phyloP scores from a whole-genome alignment of 2,329 filamentous ascomycete genomes.

The Fusarium sp. region DNA sequence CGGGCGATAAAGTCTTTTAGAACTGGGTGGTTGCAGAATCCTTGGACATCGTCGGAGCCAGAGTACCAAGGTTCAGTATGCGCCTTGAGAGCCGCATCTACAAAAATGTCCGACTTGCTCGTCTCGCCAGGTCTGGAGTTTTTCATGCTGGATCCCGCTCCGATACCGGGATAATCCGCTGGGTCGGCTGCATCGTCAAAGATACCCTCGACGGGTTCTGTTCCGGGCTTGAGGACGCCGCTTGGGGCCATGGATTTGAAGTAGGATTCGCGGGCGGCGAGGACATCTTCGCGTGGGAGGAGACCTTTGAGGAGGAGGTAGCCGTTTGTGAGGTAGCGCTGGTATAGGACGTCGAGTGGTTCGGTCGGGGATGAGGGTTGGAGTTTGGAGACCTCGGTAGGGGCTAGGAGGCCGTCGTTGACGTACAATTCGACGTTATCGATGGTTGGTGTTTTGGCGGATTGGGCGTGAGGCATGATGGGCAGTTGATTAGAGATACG shows the following conservation, averaged over 20 bases:
- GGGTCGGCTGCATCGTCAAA: slow-evolving; percentile 53
- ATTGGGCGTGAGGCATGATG: slow-evolving; percentile 7
- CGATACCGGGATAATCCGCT: slow-evolving; percentile 56
- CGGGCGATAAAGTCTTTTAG: slow-evolving; percentile 64
- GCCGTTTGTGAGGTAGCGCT: slow-evolving; percentile 54
- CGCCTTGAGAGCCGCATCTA: slow-evolving; percentile 64
- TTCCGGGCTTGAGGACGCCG: slow-evolving; percentile 69
- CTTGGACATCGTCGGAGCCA: slow-evolving; percentile 8
- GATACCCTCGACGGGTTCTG: slow-evolving; percentile 66
- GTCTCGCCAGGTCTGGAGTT: slow-evolving; percentile 57
- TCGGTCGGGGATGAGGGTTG: not conserved
- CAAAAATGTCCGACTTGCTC: slow-evolving; percentile 45
- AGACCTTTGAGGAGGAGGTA: slow-evolving; percentile 70
- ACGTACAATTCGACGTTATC: slow-evolving; percentile 1
- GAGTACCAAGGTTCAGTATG: slow-evolving; percentile 67
- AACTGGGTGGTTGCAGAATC: slow-evolving; percentile 67
- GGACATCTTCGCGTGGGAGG: slow-evolving; percentile 66
- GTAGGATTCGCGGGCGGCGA: slow-evolving; percentile 66
- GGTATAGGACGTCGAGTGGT: not conserved
- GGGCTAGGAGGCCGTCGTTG: slow-evolving; percentile 4
- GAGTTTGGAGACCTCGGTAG: not conserved
- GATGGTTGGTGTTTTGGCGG: not conserved
- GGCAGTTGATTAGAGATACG: not conserved
- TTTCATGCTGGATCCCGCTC: slow-evolving; percentile 59
- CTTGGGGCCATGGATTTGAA: slow-evolving; percentile 68